phyloP scores from a whole-genome alignment of 2,329 filamentous ascomycete species.

The Mycocentrospora acerina region DNA sequence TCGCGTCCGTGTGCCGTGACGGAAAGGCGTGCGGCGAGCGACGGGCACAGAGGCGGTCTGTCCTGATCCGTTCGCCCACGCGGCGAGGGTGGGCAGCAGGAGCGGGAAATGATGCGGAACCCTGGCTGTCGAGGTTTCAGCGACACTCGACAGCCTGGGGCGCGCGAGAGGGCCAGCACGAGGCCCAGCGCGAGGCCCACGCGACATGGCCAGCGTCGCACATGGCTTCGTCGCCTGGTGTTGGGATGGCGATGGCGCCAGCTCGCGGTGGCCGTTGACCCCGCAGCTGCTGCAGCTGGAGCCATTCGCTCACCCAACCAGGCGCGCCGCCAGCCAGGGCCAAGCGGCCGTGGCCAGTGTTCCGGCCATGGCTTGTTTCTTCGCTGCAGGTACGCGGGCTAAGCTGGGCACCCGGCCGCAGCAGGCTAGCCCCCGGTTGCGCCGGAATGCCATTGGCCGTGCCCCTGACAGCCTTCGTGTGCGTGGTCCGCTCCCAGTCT shows the following conservation, averaged over 20 bases:
- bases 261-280: conserved; percentile 6
- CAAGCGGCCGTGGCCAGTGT: conserved; percentile 4
- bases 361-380: conserved; percentile 21
- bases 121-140: conserved; percentile 25
- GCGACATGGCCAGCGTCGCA: too few species aligned
- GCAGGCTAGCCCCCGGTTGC: conserved; percentile 16
- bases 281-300: conserved; percentile 6
- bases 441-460: conserved; percentile 16
- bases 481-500: conserved; percentile 8
- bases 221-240: background rate
- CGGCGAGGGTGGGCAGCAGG: conserved; percentile 11
- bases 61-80: conserved; percentile 24
- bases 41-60: conserved; percentile 14
- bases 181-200: conserved; percentile 4
- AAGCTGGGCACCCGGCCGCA: conserved; percentile 9
- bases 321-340: conserved; percentile 3
- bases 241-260: conserved; percentile 4
- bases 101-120: conserved; percentile 26
- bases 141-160: conserved; percentile 1
- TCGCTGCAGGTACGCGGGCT: conserved; percentile 23
- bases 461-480: conserved; percentile 22
- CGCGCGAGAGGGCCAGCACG: conserved; percentile 1
- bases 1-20: conserved; percentile 7
- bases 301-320: background rate
- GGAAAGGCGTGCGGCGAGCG: conserved; percentile 9